Evolutionary conservation across 1,284 basidiomycete genomes (phyloP), one percentile per base, ranked within the genome.

Genomic region (Irpex rosettiformis): DNA sequence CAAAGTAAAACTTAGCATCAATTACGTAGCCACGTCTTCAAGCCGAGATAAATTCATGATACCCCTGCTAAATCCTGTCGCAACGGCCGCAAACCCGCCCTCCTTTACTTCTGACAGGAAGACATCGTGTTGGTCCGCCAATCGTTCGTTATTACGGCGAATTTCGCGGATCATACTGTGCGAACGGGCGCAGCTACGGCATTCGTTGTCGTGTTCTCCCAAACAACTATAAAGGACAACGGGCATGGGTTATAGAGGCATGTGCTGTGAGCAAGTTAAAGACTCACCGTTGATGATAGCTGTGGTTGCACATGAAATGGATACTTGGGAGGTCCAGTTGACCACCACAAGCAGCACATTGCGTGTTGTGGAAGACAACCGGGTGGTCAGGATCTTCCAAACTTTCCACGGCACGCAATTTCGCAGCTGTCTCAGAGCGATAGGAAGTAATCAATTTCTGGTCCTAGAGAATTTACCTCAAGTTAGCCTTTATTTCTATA

Each of bases 271-370:
- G n/a, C n/a, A n/a, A n/a, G 7, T 5, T 6, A 27, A 16, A 54
- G 37, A 76, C 75, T 21, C 55, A 92, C 91, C 93, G 79, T 71
- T 96, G 94, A 70, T 99, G 97, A 76, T 94, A 99, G 62, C 91
- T 94, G 72, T 99, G 96, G 68, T 91, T 89, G 75, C 96, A 99
- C 96, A 98, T 97, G 69, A 98, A 99, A 73, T 99, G 96, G 3
- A 98, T 83, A 59, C 86, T 91, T 0, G 96, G 96, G 18, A 98
- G 81, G 70, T 98, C 95, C 60, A 98, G 83, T 67, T 92, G 91
- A 0, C 88, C 92, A 16, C 86, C 82, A 71, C 97, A 98, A 3
- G 87, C 82, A 13, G 93, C 88, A 72, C 96, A 99, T 42, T 93
- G 81, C 3, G 94, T 95, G 64, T 96, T 91, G 68, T 98, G 95